A percentile compares a stretch with the other conserved stretches of the same genome.
Evolutionary conservation across 306 rosid species (phyloP).

Genomic region (Vachellia pachyceras): DNA sequence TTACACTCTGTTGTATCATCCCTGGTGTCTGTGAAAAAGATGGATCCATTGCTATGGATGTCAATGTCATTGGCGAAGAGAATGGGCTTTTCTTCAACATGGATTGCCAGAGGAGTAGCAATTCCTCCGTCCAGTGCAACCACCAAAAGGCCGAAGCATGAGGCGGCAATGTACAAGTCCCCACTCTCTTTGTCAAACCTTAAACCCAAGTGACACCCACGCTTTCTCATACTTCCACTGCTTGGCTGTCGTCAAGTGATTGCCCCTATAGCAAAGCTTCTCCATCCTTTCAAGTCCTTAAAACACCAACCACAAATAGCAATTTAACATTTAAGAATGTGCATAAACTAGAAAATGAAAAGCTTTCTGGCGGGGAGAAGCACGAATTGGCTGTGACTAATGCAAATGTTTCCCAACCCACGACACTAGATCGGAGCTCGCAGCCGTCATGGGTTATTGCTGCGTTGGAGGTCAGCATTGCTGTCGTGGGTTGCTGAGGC

Average conservation of each 20-base stretch:
- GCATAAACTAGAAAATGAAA: background rate
- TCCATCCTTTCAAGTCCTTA: conserved; percentile 63
- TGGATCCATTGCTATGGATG: conserved; percentile 80
- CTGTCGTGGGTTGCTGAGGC: too few species aligned
- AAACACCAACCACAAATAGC: background rate
- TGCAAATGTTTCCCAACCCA: conserved; percentile 96
- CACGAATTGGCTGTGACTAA: conserved; percentile 79
- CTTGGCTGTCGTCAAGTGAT: conserved; percentile 74
- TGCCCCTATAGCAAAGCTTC: conserved; percentile 71
- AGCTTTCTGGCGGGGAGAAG: background rate
- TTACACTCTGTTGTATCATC: conserved; percentile 83
- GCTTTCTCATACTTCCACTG: conserved; percentile 92
- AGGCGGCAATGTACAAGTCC: conserved; percentile 79
- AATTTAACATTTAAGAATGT: background rate
- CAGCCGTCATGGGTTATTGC: too few species aligned
- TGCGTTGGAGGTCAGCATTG: too few species aligned
- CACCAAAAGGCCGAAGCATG: conserved; percentile 80
- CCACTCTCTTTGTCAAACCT: conserved; percentile 78
- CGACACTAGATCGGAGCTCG: too few species aligned
- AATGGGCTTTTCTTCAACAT: conserved; percentile 71
- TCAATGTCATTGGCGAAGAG: conserved; percentile 95
- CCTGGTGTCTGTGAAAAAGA: conserved; percentile 93
- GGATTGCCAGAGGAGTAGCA: conserved; percentile 74
- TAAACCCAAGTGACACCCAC: conserved; percentile 87
- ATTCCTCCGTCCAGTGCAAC: conserved; percentile 87